Base-by-base conservation (phyloP, 768 basidiomycete species). In the Boletus insuetus region DNA sequence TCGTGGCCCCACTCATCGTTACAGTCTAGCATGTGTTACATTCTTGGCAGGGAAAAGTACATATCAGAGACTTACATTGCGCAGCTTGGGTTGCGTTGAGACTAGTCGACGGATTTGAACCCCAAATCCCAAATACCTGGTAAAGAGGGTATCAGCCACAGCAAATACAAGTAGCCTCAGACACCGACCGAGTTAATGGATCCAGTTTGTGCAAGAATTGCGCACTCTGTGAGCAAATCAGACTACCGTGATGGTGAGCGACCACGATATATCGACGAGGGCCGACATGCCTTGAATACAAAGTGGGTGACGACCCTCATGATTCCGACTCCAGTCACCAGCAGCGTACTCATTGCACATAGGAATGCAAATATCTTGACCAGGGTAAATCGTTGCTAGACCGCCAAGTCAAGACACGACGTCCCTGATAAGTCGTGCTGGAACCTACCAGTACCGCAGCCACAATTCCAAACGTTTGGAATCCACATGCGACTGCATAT, bases 291-390 rank as follows among this genome's bases (percentile, higher is more conserved):
- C 81, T 89, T 91, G 73, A 78, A 77, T 0, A 74, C 75, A 59
- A 89, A 91, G 63, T 92, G 89, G 1, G 82, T 73, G 9, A 91
- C 68, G 10, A 82, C 72, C 29, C 82, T 77, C 58, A 85, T 62
- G 39, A 91, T 58, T 8, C 79, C 82, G 4, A 80, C 70, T 0
- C 71, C 86, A 7, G 79, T 60, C 22, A 85, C 71, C 2, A 85
- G 63, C 45, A 86, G 65, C 19, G 80, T 66, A 7, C 77, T 78
- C 3, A 80, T 55, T 0, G 74, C 69, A 2, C 82, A 80, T 17
- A 82, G 61, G 46, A 79, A 75, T 1, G 85, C 79, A 64, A 83
- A 90, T 4, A 81, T 60, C 49, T 83, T 79, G 34, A 86, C 75
- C 24, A 85, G 62, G 0, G 64, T 34, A 2, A 82, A 53, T 44